Conservation (phyloP, 345 rosid genomes). For the Combretum micranthum region DNA sequence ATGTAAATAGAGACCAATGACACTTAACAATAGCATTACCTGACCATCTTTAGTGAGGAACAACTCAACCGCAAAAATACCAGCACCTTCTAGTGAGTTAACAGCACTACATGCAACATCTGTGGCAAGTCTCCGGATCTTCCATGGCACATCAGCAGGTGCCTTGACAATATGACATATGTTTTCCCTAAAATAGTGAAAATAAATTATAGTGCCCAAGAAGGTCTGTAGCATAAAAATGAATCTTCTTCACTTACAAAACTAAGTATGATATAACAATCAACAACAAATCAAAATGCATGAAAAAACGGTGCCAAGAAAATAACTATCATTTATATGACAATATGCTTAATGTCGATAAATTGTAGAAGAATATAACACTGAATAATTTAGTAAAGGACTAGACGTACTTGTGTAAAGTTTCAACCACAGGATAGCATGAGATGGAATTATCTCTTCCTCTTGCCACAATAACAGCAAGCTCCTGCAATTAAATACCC, state of each 20-base stretch:
- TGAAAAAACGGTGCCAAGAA: not conserved
- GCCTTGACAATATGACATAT: constrained; percentile 96
- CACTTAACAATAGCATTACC: constrained; percentile 29
- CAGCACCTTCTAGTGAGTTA: constrained; percentile 88
- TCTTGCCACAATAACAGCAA: constrained; percentile 92
- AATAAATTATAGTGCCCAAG: not conserved
- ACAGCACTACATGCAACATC: constrained; percentile 77
- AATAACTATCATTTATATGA: not conserved
- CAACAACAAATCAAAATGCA: too few relatives aligned
- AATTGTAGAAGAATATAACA: too few relatives aligned
- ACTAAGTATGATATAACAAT: too few relatives aligned
- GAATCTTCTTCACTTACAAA: too few relatives aligned
- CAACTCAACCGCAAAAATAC: constrained; percentile 91
- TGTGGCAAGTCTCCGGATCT: constrained; percentile 68
- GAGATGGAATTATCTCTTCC: constrained; percentile 75
- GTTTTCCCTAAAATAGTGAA: constrained; percentile 53
- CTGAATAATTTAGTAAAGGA: too few relatives aligned
- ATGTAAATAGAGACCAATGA: not conserved
- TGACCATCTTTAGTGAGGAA: constrained; percentile 74
- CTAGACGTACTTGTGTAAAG: constrained; percentile 66
- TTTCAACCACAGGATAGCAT: constrained; percentile 93
- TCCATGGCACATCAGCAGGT: constrained; percentile 81
- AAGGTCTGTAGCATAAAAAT: too few relatives aligned
- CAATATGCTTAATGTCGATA: too few relatives aligned
- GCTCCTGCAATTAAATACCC: constrained; percentile 38